Conservation (phyloP, 2,329 filamentous ascomycete species). For the Daldinia sp. region DNA sequence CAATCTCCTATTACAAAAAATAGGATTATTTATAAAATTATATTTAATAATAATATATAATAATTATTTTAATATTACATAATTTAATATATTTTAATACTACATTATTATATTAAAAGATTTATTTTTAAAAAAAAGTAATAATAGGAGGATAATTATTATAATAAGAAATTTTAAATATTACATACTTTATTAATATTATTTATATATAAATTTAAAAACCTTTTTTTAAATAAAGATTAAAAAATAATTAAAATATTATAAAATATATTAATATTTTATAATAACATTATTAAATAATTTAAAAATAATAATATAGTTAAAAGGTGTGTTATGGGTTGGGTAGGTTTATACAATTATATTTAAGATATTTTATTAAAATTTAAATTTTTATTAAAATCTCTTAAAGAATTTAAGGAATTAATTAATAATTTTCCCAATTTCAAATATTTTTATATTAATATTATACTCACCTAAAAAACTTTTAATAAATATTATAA, state of each 20-base stretch:
- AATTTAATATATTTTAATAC: neutral
- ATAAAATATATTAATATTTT: too few relatives aligned
- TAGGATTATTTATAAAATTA: neutral
- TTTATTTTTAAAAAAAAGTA: neutral
- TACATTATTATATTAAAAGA: neutral
- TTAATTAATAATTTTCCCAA: neutral
- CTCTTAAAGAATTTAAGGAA: too few relatives aligned
- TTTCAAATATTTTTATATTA: neutral
- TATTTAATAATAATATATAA: neutral
- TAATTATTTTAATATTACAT: neutral
- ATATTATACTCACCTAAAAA: neutral
- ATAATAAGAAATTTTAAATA: neutral
- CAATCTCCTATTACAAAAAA: neutral
- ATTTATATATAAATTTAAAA: neutral
- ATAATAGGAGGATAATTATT: neutral
- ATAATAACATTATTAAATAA: neutral
- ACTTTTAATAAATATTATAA: too few relatives aligned
- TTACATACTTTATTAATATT: neutral
- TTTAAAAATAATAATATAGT: neutral
- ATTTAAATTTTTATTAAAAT: too few relatives aligned
- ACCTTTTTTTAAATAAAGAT: neutral
- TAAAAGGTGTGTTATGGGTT: neutral
- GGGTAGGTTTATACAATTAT: neutral
- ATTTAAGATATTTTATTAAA: neutral
- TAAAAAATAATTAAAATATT: too few relatives aligned